These are phyloP conservation scores for Yamadazyma atlantica DNA, from an alignment of 1,139 yeast species.

Conservation along the genomic window DNA sequence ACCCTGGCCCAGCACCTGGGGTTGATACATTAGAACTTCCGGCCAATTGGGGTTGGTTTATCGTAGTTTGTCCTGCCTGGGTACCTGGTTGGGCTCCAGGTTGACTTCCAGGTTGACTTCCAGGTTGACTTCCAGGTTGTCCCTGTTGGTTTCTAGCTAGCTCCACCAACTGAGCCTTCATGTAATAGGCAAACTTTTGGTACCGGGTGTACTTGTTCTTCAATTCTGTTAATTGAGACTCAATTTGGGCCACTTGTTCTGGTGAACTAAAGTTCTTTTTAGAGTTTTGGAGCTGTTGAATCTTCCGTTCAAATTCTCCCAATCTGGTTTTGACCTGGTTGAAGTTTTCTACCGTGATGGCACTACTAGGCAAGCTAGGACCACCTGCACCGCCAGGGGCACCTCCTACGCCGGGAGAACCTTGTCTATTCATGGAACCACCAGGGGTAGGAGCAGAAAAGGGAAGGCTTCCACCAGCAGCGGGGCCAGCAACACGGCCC, in stretches of 20 bases:
- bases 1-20: slow-evolving; percentile 2
- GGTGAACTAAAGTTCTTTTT: slow-evolving; percentile 25
- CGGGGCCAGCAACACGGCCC: neutral
- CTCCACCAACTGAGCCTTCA: slow-evolving; percentile 39
- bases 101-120: slow-evolving; percentile 6
- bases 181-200: slow-evolving; percentile 39
- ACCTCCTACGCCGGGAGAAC: neutral
- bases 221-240: slow-evolving; percentile 35
- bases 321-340: slow-evolving; percentile 40
- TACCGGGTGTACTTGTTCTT: slow-evolving; percentile 36
- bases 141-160: slow-evolving; percentile 23
- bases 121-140: neutral
- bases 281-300: slow-evolving; percentile 26
- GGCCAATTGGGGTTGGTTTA: slow-evolving; percentile 5
- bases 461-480: neutral
- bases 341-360: slow-evolving; percentile 41
- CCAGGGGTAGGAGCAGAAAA: slow-evolving; percentile 2
- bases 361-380: slow-evolving; percentile 26
- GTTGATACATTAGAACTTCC: slow-evolving; percentile 2
- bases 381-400: slow-evolving; percentile 10
- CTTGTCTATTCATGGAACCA: slow-evolving; percentile 2
- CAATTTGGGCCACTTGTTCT: slow-evolving; percentile 34
- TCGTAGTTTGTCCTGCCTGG: slow-evolving; percentile 3
- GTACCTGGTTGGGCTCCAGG: slow-evolving; percentile 13
- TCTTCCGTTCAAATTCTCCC: slow-evolving; percentile 44